Evolutionary conservation across 2,329 filamentous ascomycete genomes (phyloP), one percentile per base, ranked within the genome.

Genomic region (Orbilia blumenaviensis): DNA sequence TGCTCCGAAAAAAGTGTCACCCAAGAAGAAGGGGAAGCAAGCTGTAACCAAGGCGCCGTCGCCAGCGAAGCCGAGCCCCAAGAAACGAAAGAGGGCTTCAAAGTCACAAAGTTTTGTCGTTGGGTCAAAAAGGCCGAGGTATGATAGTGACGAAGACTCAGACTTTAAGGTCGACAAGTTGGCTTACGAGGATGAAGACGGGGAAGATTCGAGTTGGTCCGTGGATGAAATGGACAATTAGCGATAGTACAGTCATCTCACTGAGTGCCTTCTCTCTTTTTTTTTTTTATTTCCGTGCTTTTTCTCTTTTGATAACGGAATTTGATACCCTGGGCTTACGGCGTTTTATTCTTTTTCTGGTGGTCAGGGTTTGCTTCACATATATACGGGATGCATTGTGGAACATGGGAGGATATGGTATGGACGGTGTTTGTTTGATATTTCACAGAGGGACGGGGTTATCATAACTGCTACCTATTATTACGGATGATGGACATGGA

Each of bases 151-250:
- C 1, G 71, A 68, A 18, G 71, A 75, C 21, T 46, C 44, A 21
- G 71, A 75, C n/a, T 75, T 75, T 38, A 68, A 75, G 38, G 71
- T 58, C 6, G 71, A 75, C 42, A 23, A 63, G 18, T 41, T 75
- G 42, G 71, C 63, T 2, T 75, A 75, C 10, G 71, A 75, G 12
- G 71, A 75, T 25, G 63, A 68, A 21, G 71, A 75, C 14, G 71
- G 71, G 16, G 32, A 68, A 14, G 71, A 75, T 63, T 75, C 71
- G 29, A 75, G 71, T 32, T 75, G 71, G 71, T 75, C 71, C 32
- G n/a, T 71, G n/a, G 58, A 71, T 46, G 44, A 68, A 18, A 23
- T 68, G 23, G 54, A 58, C 1, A 60, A 68, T 46, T 68, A 44
- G 21, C 5, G 21, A 38, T 44, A 54, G 46, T 10, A 27, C 27